Evolutionary conservation across 2,329 filamentous ascomycete species (phyloP).

Genomic region (Fusarium succisae): DNA sequence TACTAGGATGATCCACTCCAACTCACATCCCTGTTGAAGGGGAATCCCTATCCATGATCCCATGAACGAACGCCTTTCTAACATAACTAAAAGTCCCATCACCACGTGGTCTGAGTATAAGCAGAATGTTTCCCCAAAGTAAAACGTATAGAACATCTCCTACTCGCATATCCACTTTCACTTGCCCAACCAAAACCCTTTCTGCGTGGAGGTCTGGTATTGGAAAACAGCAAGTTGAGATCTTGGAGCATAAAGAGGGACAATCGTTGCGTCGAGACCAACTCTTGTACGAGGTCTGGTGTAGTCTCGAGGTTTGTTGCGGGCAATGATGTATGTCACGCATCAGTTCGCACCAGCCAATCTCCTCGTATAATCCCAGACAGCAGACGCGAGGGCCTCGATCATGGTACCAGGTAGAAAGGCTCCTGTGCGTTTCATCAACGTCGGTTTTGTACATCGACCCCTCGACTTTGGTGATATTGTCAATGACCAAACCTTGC

Average conservation of each 20-base stretch:
- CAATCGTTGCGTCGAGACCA: neutral
- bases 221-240: neutral
- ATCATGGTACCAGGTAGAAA: neutral
- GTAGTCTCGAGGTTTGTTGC: neutral
- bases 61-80: neutral
- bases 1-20: conserved; percentile 23
- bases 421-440: too few species aligned
- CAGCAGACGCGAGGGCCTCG: neutral
- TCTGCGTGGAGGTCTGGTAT: neutral
- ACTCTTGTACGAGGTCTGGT: neutral
- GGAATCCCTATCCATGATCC: neutral
- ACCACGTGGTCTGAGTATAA: neutral
- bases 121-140: neutral
- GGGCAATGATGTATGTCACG: neutral
- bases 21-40: neutral
- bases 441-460: neutral
- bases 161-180: neutral
- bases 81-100: neutral
- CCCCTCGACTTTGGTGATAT: neutral
- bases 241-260: neutral
- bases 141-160: neutral
- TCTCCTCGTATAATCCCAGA: neutral
- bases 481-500: neutral
- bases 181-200: neutral
- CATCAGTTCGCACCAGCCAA: neutral